These are phyloP conservation scores for Colletotrichum shisoi DNA, from an alignment of 2,329 filamentous ascomycete genomes.

Conservation along the genomic window DNA sequence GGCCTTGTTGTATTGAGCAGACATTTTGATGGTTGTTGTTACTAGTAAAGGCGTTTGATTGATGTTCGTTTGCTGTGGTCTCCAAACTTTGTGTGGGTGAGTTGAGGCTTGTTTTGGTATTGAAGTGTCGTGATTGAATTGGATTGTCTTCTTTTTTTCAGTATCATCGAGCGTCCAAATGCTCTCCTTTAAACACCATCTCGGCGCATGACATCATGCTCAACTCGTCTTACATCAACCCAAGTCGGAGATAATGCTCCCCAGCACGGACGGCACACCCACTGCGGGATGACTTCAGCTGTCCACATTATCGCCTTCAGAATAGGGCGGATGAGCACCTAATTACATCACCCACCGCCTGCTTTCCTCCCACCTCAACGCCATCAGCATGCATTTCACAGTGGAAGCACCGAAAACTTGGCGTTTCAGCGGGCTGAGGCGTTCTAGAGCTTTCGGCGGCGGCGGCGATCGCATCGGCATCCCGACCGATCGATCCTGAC, in stretches of 20 bases:
- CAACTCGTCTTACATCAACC: slow-evolving; percentile 33
- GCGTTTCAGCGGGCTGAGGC: background rate
- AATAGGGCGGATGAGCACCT: slow-evolving; percentile 12
- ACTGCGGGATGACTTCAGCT: slow-evolving; percentile 38
- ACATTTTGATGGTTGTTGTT: slow-evolving; percentile 10
- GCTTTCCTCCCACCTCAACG: background rate
- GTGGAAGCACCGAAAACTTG: background rate
- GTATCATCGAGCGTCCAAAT: background rate
- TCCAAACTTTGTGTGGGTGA: background rate
- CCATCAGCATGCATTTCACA: background rate
- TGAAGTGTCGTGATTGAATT: background rate
- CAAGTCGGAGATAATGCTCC: slow-evolving; percentile 20
- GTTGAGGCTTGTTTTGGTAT: background rate
- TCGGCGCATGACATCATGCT: slow-evolving; percentile 32
- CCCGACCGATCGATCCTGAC: slow-evolving; percentile 23
- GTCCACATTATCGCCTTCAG: slow-evolving; percentile 29
- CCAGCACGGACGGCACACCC: slow-evolving; percentile 21
- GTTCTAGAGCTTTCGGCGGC: background rate
- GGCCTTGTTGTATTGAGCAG: slow-evolving; percentile 28
- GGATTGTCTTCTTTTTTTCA: background rate
- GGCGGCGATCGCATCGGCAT: background rate
- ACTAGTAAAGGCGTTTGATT: background rate
- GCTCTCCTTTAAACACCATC: slow-evolving; percentile 20
- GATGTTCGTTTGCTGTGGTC: background rate
- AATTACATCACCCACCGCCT: slow-evolving; percentile 29